phyloP scores from a whole-genome alignment of 2,329 filamentous ascomycete species.

The Cladosporium sp. region DNA sequence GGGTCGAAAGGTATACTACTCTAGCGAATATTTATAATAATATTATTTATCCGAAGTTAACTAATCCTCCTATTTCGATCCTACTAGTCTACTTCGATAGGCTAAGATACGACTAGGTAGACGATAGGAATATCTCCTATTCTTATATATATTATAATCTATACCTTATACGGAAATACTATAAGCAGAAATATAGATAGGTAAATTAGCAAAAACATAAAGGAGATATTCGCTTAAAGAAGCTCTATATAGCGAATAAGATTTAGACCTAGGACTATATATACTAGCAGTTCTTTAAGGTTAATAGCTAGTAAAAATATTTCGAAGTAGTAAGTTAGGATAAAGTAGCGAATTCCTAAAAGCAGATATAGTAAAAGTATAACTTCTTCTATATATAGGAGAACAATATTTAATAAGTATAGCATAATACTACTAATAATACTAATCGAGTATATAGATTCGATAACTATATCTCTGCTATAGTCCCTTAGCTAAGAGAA shows the following conservation, averaged over 20 bases:
- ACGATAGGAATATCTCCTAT: not conserved
- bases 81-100: constrained; percentile 2
- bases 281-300: constrained; percentile 7
- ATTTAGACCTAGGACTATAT: not conserved
- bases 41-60: not conserved
- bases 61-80: not conserved
- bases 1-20: no score
- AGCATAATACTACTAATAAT: not conserved
- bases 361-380: not conserved
- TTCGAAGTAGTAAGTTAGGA: constrained; percentile 5
- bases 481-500: constrained; percentile 13
- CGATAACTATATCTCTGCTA: constrained; percentile 4
- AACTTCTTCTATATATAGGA: constrained; percentile 1
- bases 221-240: not conserved
- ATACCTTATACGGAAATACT: not conserved
- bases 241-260: not conserved
- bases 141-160: not conserved
- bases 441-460: constrained; percentile 9
- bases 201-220: constrained; percentile 4
- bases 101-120: not conserved
- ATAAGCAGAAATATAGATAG: not conserved
- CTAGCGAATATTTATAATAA: not conserved
- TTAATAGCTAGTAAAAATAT: not conserved
- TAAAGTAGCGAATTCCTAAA: not conserved
- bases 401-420: not conserved